Percentiles rank a stretch among this genome's conserved stretches.
Evolutionary conservation across 805 yeast genomes (phyloP).

Genomic region (Komagataella pastoris): DNA sequence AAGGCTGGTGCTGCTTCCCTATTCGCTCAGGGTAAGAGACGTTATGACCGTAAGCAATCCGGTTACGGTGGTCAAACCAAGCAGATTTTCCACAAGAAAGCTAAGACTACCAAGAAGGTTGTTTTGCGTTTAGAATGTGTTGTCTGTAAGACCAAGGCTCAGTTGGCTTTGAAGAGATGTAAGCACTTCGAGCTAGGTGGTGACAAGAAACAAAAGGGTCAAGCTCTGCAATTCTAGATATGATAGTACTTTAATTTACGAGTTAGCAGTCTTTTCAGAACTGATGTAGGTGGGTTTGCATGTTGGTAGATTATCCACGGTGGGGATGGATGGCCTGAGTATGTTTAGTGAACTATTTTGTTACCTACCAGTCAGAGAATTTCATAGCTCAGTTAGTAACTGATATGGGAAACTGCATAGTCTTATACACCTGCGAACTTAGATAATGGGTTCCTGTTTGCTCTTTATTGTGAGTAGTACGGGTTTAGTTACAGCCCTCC

Average conservation of each 20-base stretch:
- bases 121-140: conserved; percentile 99
- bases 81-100: conserved; percentile 99
- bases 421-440: too few species aligned
- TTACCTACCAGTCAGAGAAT: too few species aligned
- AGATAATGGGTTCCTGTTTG: background rate
- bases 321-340: too few species aligned
- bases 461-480: background rate
- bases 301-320: too few species aligned
- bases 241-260: background rate
- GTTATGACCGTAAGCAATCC: conserved; percentile 99
- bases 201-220: conserved; percentile 99
- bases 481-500: background rate
- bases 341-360: too few species aligned
- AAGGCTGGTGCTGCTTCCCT: conserved; percentile 99
- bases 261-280: background rate
- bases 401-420: too few species aligned
- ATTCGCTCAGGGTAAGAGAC: conserved; percentile 99
- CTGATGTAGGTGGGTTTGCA: background rate
- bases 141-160: conserved; percentile 96
- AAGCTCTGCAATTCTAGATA: conserved; percentile 95
- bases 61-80: conserved; percentile 99
- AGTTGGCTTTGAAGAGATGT: conserved; percentile 97
- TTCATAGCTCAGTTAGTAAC: too few species aligned
- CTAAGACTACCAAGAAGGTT: conserved; percentile 99
- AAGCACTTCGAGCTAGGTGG: conserved; percentile 99